Percentiles rank a stretch among this genome's conserved stretches.
These are phyloP conservation scores for Artemisia annua DNA, from an alignment of 129 eudicot genomes.

Conservation along the genomic window DNA sequence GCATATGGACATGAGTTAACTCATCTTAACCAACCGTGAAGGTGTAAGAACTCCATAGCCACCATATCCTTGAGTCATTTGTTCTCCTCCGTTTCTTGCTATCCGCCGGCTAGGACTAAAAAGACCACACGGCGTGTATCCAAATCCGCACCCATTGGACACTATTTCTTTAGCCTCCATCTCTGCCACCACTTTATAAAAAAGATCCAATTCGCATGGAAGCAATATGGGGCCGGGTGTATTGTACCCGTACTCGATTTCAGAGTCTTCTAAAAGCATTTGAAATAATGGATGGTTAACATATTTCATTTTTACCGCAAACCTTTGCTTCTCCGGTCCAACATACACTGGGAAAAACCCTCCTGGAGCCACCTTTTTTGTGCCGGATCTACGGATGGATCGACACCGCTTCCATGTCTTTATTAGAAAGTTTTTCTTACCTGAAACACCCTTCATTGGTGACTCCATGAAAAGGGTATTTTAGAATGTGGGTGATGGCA, in stretches of 20 bases:
- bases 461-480: slow-evolving; percentile 15
- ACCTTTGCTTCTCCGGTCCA: slow-evolving; percentile 71
- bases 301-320: slow-evolving; percentile 52
- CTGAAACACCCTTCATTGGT: neutral
- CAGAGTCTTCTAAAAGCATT: slow-evolving; percentile 69
- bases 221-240: slow-evolving; percentile 39
- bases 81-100: slow-evolving; percentile 7
- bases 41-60: slow-evolving; percentile 48
- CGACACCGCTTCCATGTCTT: too few relatives aligned
- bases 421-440: too few relatives aligned
- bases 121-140: slow-evolving; percentile 37
- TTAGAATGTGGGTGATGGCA: neutral
- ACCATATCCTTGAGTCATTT: slow-evolving; percentile 39
- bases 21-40: slow-evolving; percentile 46
- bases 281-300: slow-evolving; percentile 64
- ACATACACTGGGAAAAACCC: slow-evolving; percentile 75
- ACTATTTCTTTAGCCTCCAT: slow-evolving; percentile 41
- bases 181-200: slow-evolving; percentile 58
- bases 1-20: neutral
- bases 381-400: too few relatives aligned
- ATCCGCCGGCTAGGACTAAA: slow-evolving; percentile 41
- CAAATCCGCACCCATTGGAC: slow-evolving; percentile 28
- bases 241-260: slow-evolving; percentile 47
- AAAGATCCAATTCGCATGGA: slow-evolving; percentile 56
- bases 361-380: slow-evolving; percentile 35